Evolutionary conservation across 2,329 filamentous ascomycete species (phyloP), one percentile per base, ranked within the genome.

Genomic region (Phaeoacremonium minimum): DNA sequence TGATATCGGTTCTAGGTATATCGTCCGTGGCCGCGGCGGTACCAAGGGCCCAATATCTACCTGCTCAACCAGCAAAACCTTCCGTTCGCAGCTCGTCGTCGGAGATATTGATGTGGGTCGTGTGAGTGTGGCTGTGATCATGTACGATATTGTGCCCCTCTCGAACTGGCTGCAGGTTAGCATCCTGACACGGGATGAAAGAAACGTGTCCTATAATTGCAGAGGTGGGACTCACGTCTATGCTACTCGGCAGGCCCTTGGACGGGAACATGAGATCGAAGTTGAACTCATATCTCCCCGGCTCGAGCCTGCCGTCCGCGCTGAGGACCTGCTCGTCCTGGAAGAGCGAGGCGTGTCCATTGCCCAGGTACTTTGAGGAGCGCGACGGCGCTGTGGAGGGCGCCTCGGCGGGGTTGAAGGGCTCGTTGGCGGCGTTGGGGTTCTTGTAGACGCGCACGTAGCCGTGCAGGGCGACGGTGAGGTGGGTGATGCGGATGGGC

Each of bases 141-240:
- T 80, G 63, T 97, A 98, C 15, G 85, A 84, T 50, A 98, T 87
- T 3, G 87, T 90, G 22, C 93, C 93, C 55, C 91, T 82, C 63
- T 97, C 93, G 60, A 98, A 98, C 89, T 97, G 60, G 7, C 22
- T 32, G 15, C 12, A 12, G 15, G 26, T n/a, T 4, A 14, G 18
- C 14, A 36, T 34, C 12, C 8, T 20, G n/a, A 6, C 12, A 13
- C 16, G 30, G 7, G 19, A 9, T 12, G 13, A 20, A 14, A 34
- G 18, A 30, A 20, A 35, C 7, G 33, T 32, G 30, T 20, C 18
- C 33, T 37, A 33, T 19, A 37, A 13, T 8, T 7, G 30, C n/a
- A 22, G 33, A 33, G 22, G 33, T 26, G 30, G 29, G 32, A 70
- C 86, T 55, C 75, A 96, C 91, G 64, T 95, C 90, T 54, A 98